Evolutionary conservation across 345 rosid genomes (phyloP), one percentile per base, ranked within the genome.

Genomic region (Raphanus sativus): DNA sequence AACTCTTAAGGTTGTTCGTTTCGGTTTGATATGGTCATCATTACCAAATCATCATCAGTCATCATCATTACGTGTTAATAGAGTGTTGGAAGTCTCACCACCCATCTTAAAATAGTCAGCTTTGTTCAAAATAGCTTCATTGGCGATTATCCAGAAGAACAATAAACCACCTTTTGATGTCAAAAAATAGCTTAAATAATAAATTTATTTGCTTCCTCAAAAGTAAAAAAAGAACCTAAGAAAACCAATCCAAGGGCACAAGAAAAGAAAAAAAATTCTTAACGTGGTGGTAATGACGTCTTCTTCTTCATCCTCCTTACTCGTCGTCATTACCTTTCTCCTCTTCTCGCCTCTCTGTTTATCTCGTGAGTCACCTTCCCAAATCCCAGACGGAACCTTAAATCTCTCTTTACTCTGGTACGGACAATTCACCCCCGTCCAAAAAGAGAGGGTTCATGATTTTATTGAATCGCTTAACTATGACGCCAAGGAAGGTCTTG

Each of bases 361-460:
- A 10, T 80, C 80, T n/a, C 56, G 73, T 16, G 66, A 69, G 8
- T 16, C 67, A 58, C 80, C 62, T 54, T 15, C 61, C 13, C 76
- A 54, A 59, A 48, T 66, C 68, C 73, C 72, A 56, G 48, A 74
- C 45, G 88, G 82, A 29, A 69, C 71, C 36, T 21, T 86, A 26
- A 71, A 80, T 61, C 71, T 86, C 16, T 83, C 80, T 6, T 66
- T 86, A 13, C 66, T 83, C 1, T 86, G 86, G 86, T 86, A 86
- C 45, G 88, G 88, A 0, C 4, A 58, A 2, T 77, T 84, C 16
- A 80, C 79, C 0, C 75, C 77, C 1, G 1, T 60, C 8, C 82
- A 77, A 24, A 86, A 86, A 48, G 80, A 60, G 26, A 59, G 73
- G 32, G 77, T 86, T 4, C 42, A 42, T 0, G 77, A 78, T 75